Evolutionary conservation across 345 rosid species (phyloP), one percentile per base, ranked within the genome.

Genomic region (Corchorus olitorius): DNA sequence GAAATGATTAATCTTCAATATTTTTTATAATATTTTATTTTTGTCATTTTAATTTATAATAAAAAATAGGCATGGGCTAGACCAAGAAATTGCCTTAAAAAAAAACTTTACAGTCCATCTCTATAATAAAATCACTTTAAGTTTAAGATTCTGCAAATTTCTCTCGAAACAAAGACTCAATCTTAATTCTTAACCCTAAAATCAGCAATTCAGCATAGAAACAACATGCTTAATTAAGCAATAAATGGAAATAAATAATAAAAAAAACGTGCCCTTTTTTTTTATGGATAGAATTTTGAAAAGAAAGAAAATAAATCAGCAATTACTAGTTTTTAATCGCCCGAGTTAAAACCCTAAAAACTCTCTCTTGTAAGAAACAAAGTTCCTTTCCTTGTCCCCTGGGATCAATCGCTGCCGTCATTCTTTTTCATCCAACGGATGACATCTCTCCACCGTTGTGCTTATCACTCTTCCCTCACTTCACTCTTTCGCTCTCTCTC

Each of bases 311-410:
- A 66, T 53, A 45, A 53, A 58, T 68, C 35, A 49, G 59, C 34
- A 79, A 73, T 50, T 76, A 78, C 2, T 39, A 70, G 27, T 60
- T 71, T 37, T 65, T 65, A 37, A 65, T 65, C 17, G 2, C 35
- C 11, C 5, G 59, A 66, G 74, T 74, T 77, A 84, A 85, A 89
- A 84, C 89, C 92, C 89, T 84, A 87, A 78, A 63, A 52, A 37
- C 65, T 39, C 54, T 46, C 10, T 9, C n/a, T 56, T 70, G 86
- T 49, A 73, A 81, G 87, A 71, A 76, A 11, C 6, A 6, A 55
- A 84, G 75, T 73, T 60, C 35, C 5, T 20, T 73, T 60, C 35
- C 5, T 20, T 3, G 5, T 80, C 81, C 81, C 41, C 10, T 19
- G 13, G 76, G 78, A 76, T 74, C 69, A 55, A 87, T 87, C 84